Conservation (phyloP, 805 yeast species). For the Kodamaea neixiangensis region DNA sequence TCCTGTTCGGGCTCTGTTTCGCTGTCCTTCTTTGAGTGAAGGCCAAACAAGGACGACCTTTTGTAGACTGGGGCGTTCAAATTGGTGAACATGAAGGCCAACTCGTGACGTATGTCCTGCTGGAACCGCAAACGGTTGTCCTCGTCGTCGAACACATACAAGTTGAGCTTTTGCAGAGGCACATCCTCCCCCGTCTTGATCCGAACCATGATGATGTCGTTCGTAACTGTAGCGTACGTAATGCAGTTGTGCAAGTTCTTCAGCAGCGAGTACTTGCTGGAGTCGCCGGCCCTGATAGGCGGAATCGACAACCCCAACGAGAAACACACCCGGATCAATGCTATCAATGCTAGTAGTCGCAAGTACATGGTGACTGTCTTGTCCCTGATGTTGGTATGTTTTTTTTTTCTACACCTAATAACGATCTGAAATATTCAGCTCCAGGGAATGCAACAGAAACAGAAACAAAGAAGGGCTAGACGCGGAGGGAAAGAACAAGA, state of each 20-base stretch:
- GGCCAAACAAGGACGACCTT: background rate
- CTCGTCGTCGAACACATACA: slow-evolving; percentile 39
- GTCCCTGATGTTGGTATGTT: background rate
- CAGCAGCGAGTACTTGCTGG: slow-evolving; percentile 28
- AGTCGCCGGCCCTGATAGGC: slow-evolving; percentile 35
- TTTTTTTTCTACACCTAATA: slow-evolving; percentile 5
- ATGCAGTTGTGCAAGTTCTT: slow-evolving; percentile 37
- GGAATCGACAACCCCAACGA: slow-evolving; percentile 36
- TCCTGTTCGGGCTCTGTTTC: slow-evolving; percentile 11
- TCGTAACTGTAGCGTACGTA: slow-evolving; percentile 35
- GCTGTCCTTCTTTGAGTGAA: slow-evolving; percentile 1
- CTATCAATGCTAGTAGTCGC: slow-evolving; percentile 7
- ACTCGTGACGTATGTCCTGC: slow-evolving; percentile 31
- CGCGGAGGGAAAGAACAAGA: background rate
- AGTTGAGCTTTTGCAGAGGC: slow-evolving; percentile 36
- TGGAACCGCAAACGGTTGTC: slow-evolving; percentile 36
- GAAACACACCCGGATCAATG: background rate
- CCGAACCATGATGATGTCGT: slow-evolving; percentile 39
- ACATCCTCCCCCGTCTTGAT: slow-evolving; percentile 32
- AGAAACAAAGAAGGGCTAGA: background rate
- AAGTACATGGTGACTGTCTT: slow-evolving; percentile 1
- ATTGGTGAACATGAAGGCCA: slow-evolving; percentile 38
- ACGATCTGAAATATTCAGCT: slow-evolving; percentile 2
- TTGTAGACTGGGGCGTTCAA: slow-evolving; percentile 27
- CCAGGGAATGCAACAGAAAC: background rate